These are phyloP conservation scores for Chlorella sp. DNA, from an alignment of 139 green algal genomes.

Conservation along the genomic window DNA sequence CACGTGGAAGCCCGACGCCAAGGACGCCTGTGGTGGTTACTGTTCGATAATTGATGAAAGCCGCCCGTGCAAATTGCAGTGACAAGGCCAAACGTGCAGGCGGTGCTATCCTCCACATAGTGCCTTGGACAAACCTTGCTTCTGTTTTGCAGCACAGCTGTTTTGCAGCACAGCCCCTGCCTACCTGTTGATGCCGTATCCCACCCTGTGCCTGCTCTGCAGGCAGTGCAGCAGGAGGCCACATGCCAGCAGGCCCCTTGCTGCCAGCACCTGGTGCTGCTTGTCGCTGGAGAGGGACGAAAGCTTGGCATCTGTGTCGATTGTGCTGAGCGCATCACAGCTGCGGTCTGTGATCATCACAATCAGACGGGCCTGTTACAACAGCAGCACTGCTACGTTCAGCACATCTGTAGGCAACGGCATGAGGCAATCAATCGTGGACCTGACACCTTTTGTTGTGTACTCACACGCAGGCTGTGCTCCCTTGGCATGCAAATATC, in stretches of 20 bases:
- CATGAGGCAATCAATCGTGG: neutral
- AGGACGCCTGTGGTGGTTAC: too few relatives aligned
- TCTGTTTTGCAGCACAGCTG: neutral
- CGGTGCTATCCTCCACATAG: neutral
- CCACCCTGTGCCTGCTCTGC: constrained; percentile 28
- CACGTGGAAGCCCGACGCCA: neutral
- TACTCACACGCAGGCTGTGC: neutral
- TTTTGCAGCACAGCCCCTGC: neutral
- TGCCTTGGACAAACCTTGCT: constrained; percentile 1
- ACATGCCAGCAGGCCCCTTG: constrained; percentile 43
- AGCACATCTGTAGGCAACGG: neutral
- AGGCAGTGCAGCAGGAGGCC: constrained; percentile 47
- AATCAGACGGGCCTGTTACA: neutral
- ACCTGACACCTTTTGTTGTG: neutral
- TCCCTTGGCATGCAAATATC: neutral
- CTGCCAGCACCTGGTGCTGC: constrained; percentile 28
- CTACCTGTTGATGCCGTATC: constrained; percentile 37
- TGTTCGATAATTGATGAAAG: too few relatives aligned
- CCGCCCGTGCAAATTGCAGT: neutral
- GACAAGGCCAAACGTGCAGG: neutral
- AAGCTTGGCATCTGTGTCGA: too few relatives aligned
- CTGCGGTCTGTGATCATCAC: neutral
- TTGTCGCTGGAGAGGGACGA: constrained; percentile 19
- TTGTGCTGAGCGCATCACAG: too few relatives aligned
- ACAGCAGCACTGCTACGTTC: neutral